Evolutionary conservation across 495 filamentous ascomycete genomes (phyloP).

Genomic region (Talaromyces wortmannii): DNA sequence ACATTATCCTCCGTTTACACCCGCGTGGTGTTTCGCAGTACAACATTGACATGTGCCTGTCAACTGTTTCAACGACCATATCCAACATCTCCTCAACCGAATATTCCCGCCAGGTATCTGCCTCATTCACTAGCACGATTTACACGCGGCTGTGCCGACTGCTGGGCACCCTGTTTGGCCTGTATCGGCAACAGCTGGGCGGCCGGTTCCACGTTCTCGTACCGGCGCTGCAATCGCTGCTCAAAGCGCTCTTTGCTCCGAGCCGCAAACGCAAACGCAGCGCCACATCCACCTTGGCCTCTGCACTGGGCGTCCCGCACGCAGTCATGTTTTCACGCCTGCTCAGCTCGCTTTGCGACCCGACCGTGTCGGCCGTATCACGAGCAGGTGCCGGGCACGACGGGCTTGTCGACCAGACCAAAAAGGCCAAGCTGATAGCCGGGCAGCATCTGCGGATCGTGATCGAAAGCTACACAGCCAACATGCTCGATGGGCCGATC

Average conservation of each 20-base stretch:
- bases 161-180: slow-evolving; percentile 45
- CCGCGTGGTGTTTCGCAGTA: slow-evolving; percentile 54
- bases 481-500: slow-evolving; percentile 50
- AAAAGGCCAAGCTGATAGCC: slow-evolving; percentile 66
- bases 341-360: slow-evolving; percentile 71
- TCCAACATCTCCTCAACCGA: slow-evolving; percentile 18
- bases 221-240: slow-evolving; percentile 52
- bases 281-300: slow-evolving; percentile 31
- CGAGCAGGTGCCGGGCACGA: slow-evolving; percentile 30
- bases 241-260: slow-evolving; percentile 56
- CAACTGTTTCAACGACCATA: slow-evolving; percentile 46
- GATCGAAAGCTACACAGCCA: slow-evolving; percentile 62
- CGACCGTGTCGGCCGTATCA: slow-evolving; percentile 64
- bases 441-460: slow-evolving; percentile 69
- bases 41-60: slow-evolving; percentile 61
- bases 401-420: slow-evolving; percentile 65
- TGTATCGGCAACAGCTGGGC: slow-evolving; percentile 58
- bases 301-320: slow-evolving; percentile 38
- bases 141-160: slow-evolving; percentile 57
- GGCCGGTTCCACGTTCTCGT: slow-evolving; percentile 68
- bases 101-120: slow-evolving; percentile 10
- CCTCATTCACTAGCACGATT: slow-evolving; percentile 40
- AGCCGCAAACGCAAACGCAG: slow-evolving; percentile 29
- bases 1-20: slow-evolving; percentile 50
- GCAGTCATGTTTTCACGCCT: slow-evolving; percentile 62